These are phyloP conservation scores for Linanthus parryae DNA, from an alignment of 148 eudicot species.

Conservation along the genomic window DNA sequence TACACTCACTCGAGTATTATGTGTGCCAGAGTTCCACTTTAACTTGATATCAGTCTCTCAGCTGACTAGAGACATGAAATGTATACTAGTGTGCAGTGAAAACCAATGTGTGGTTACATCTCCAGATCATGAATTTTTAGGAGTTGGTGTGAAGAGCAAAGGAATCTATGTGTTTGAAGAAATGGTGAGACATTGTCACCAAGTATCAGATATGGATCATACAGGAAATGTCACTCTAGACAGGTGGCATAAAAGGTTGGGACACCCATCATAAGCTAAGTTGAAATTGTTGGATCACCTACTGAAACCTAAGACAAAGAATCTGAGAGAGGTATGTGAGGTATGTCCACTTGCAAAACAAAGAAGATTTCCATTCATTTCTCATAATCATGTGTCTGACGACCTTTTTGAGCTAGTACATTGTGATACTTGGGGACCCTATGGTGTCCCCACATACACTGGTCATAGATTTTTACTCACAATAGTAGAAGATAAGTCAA, in stretches of 20 bases:
- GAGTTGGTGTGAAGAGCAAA: not conserved
- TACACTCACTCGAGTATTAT: no score
- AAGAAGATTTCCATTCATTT: not conserved
- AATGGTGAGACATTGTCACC: not conserved
- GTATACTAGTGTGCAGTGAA: not conserved
- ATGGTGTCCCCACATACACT: not conserved
- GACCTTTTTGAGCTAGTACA: not conserved
- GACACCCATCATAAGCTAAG: not conserved
- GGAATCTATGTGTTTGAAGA: no score
- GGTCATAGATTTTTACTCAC: not conserved
- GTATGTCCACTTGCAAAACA: not conserved
- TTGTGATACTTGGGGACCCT: not conserved
- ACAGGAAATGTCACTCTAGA: not conserved
- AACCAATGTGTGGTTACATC: not conserved
- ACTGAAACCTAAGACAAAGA: not conserved
- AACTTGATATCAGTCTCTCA: not conserved
- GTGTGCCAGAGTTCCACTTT: conserved; percentile 16
- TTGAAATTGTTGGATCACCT: not conserved
- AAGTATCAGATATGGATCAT: not conserved
- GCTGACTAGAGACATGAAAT: not conserved
- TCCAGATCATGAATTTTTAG: not conserved
- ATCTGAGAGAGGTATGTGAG: no score
- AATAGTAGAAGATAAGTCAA: not conserved
- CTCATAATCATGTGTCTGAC: not conserved
- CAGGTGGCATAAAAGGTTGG: not conserved